Evolutionary conservation across 2,329 filamentous ascomycete genomes (phyloP).

Genomic region (Ophiocordyceps australis): DNA sequence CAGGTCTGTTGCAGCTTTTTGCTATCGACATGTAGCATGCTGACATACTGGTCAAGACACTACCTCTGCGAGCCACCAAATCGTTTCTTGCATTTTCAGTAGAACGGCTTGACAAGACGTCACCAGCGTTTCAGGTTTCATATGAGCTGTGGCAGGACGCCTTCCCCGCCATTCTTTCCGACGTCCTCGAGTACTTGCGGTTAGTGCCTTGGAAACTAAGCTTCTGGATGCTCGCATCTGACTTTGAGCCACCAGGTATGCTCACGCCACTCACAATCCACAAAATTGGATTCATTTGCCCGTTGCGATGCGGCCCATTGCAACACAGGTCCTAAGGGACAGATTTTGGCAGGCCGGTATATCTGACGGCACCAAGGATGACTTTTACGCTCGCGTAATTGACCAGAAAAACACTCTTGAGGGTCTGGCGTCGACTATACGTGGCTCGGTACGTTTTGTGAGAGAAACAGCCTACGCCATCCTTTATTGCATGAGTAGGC

Average conservation of each 20-base stretch:
- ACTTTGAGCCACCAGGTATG: constrained; percentile 35
- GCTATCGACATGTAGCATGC: constrained; percentile 2
- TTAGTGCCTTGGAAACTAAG: constrained; percentile 12
- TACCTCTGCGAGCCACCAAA: constrained; percentile 78
- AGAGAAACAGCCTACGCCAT: constrained; percentile 90
- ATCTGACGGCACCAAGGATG: constrained; percentile 84
- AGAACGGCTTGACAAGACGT: constrained; percentile 64
- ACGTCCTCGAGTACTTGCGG: constrained; percentile 68
- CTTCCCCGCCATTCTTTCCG: constrained; percentile 68
- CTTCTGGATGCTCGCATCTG: not conserved
- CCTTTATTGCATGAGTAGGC: constrained; percentile 77
- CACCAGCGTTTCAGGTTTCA: constrained; percentile 56
- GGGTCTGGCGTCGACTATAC: constrained; percentile 82
- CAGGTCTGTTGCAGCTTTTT: constrained; percentile 27
- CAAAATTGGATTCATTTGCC: constrained; percentile 68
- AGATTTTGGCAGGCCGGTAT: constrained; percentile 98
- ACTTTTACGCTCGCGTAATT: constrained; percentile 84
- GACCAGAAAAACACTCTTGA: constrained; percentile 81
- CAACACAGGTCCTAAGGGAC: constrained; percentile 74
- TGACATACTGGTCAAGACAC: constrained; percentile 20
- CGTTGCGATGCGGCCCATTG: constrained; percentile 55
- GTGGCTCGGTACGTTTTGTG: constrained; percentile 74
- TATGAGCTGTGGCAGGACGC: constrained; percentile 71
- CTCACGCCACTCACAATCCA: constrained; percentile 80
- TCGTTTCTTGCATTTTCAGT: constrained; percentile 85